Evolutionary conservation across 805 yeast species (phyloP).

Genomic region (Pichia paraexigua): DNA sequence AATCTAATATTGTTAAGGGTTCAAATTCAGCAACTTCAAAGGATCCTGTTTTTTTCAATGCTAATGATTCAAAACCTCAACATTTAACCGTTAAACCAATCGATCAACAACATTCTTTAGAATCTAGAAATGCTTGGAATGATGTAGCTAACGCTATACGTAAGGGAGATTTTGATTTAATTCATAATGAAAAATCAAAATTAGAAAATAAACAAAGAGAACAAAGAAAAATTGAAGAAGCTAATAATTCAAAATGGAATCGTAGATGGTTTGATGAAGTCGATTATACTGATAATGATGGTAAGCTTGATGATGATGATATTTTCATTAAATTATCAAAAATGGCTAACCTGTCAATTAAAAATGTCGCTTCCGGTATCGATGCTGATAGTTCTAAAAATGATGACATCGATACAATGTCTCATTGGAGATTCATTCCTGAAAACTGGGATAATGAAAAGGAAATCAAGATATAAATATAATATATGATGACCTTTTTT

Average conservation of each 20-base stretch:
- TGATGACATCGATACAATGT: slow-evolving; percentile 41
- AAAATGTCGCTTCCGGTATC: slow-evolving; percentile 64
- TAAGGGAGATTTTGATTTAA: slow-evolving; percentile 64
- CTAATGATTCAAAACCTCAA: slow-evolving; percentile 41
- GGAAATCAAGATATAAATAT: slow-evolving; percentile 40
- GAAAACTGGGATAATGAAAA: slow-evolving; percentile 49
- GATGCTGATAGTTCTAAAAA: slow-evolving; percentile 29
- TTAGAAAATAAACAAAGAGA: slow-evolving; percentile 85
- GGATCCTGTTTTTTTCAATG: slow-evolving; percentile 56
- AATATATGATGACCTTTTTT: not conserved
- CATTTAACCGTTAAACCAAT: slow-evolving; percentile 70
- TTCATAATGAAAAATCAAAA: slow-evolving; percentile 64
- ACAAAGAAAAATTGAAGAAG: slow-evolving; percentile 64
- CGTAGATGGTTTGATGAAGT: slow-evolving; percentile 70
- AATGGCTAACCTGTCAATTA: slow-evolving; percentile 48
- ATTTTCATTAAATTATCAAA: slow-evolving; percentile 33
- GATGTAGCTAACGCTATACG: slow-evolving; percentile 84
- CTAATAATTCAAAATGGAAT: slow-evolving; percentile 59
- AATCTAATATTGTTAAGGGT: slow-evolving; percentile 57
- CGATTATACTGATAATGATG: slow-evolving; percentile 25
- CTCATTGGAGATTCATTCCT: slow-evolving; percentile 66
- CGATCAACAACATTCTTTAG: slow-evolving; percentile 71
- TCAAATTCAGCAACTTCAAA: slow-evolving; percentile 33
- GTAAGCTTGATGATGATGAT: slow-evolving; percentile 24
- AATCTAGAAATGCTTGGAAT: slow-evolving; percentile 83